Conservation (phyloP, 805 yeast species). For the Scheffersomyces lignosus region DNA sequence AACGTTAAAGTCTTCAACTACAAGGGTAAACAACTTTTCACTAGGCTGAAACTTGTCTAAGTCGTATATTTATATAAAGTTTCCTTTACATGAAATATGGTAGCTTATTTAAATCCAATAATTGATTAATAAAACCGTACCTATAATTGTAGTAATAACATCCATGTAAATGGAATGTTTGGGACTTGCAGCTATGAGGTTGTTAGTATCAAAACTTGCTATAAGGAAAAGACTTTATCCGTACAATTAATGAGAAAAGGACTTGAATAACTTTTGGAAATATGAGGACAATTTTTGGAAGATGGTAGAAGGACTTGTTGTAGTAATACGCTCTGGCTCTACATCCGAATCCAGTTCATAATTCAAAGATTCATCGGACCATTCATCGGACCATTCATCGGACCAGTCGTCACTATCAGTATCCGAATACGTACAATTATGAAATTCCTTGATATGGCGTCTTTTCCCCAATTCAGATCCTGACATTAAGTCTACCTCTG, state of each 20-base stretch:
- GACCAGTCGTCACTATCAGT: slow-evolving; percentile 15
- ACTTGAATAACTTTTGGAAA: not conserved
- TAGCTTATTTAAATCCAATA: not conserved
- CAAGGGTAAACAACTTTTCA: slow-evolving; percentile 9
- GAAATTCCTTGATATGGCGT: slow-evolving; percentile 21
- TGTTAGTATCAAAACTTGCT: no score
- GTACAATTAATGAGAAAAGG: no score
- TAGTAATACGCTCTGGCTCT: not conserved
- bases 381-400: no score
- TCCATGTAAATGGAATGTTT: no score
- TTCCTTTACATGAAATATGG: not conserved
- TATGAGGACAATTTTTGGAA: not conserved
- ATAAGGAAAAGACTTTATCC: no score
- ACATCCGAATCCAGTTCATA: not conserved
- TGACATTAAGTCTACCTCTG: slow-evolving; percentile 14
- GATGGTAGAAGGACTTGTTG: not conserved
- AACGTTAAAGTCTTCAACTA: slow-evolving; percentile 15
- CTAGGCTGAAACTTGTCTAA: not conserved
- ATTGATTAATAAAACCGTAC: no score
- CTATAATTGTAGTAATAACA: not conserved
- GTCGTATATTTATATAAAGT: no score
- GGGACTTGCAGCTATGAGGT: no score
- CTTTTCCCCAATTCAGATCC: slow-evolving; percentile 18
- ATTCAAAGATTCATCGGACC: slow-evolving; percentile 2
- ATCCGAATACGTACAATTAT: slow-evolving; percentile 45